Conservation (phyloP, 2,329 filamentous ascomycete genomes). For the Aspergillus hiratsukae region DNA sequence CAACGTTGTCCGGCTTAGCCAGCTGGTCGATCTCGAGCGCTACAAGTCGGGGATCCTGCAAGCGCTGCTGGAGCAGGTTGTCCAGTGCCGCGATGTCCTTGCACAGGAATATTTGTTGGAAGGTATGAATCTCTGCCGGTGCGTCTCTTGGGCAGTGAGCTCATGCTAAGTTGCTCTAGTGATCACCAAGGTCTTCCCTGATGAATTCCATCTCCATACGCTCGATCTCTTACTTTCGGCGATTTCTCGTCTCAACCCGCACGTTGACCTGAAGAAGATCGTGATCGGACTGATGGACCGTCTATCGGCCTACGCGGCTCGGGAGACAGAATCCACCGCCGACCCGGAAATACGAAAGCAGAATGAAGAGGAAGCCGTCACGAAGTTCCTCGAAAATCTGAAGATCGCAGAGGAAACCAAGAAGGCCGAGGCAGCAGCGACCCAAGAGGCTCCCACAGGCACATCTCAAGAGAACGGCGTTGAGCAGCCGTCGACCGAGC, state of each 20-base stretch:
- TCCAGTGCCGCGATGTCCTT: conserved; percentile 93
- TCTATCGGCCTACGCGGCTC: conserved; percentile 87
- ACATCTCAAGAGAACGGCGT: conserved; percentile 34
- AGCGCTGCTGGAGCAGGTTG: conserved; percentile 90
- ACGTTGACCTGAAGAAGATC: conserved; percentile 96
- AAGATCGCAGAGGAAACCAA: conserved; percentile 60
- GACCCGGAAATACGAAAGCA: conserved; percentile 70
- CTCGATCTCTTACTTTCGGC: conserved; percentile 92
- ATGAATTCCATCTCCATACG: conserved; percentile 96
- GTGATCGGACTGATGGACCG: conserved; percentile 98
- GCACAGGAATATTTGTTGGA: conserved; percentile 97
- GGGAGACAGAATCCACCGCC: conserved; percentile 69
- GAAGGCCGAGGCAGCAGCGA: conserved; percentile 26
- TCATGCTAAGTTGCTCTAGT: conserved; percentile 48
- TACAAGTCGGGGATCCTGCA: conserved; percentile 89
- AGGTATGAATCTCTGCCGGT: conserved; percentile 39
- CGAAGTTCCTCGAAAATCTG: conserved; percentile 71
- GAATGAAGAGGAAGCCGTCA: conserved; percentile 78
- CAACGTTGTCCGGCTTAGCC: conserved; percentile 91
- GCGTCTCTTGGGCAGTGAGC: neutral
- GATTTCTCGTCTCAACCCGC: conserved; percentile 86
- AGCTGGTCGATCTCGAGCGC: conserved; percentile 88
- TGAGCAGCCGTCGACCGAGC: conserved; percentile 22
- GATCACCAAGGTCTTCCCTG: conserved; percentile 97
- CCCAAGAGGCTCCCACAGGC: conserved; percentile 32